Percentiles rank a stretch among this genome's conserved stretches.
Evolutionary conservation across 306 rosid species (phyloP).

Genomic region (Trifolium dubium): DNA sequence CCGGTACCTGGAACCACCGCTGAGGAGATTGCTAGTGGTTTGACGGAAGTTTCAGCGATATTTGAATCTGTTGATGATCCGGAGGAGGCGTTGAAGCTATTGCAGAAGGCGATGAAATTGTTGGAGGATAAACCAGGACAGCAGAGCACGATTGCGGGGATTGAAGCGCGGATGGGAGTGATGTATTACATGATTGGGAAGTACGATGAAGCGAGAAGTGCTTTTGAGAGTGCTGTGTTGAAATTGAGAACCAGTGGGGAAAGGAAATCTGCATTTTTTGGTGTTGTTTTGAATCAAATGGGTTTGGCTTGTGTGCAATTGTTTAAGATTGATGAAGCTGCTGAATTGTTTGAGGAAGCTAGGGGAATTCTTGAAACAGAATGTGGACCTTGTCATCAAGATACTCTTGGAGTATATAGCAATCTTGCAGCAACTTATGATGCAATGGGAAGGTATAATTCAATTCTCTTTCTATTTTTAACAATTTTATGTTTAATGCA

Average conservation of each 20-base stretch:
- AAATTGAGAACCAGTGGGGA: slow-evolving; percentile 94
- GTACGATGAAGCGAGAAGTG: slow-evolving; percentile 80
- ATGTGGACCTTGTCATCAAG: slow-evolving; percentile 97
- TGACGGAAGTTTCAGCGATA: slow-evolving; percentile 93
- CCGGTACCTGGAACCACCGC: slow-evolving; percentile 95
- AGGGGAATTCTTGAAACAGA: slow-evolving; percentile 91
- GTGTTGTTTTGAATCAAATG: slow-evolving; percentile 98
- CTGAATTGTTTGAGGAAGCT: slow-evolving; percentile 95
- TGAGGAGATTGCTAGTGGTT: slow-evolving; percentile 88
- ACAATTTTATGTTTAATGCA: slow-evolving; percentile 20
- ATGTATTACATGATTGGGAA: slow-evolving; percentile 90
- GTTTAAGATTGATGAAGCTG: slow-evolving; percentile 98
- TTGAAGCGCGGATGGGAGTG: slow-evolving; percentile 98
- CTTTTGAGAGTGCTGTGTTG: slow-evolving; percentile 80
- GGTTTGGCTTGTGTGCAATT: slow-evolving; percentile 95
- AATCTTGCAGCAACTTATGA: slow-evolving; percentile 99
- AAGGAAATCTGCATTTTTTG: slow-evolving; percentile 96
- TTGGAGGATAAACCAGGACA: slow-evolving; percentile 98
- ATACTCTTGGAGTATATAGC: slow-evolving; percentile 95
- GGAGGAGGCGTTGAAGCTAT: slow-evolving; percentile 87
- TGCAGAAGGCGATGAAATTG: slow-evolving; percentile 83
- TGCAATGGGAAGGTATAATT: slow-evolving; percentile 93
- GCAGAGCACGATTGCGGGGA: slow-evolving; percentile 94
- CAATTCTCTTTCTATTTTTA: neutral
- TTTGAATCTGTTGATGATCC: slow-evolving; percentile 97